Evolutionary conservation across 805 yeast species (phyloP).

Genomic region (Osmozyma mogii): DNA sequence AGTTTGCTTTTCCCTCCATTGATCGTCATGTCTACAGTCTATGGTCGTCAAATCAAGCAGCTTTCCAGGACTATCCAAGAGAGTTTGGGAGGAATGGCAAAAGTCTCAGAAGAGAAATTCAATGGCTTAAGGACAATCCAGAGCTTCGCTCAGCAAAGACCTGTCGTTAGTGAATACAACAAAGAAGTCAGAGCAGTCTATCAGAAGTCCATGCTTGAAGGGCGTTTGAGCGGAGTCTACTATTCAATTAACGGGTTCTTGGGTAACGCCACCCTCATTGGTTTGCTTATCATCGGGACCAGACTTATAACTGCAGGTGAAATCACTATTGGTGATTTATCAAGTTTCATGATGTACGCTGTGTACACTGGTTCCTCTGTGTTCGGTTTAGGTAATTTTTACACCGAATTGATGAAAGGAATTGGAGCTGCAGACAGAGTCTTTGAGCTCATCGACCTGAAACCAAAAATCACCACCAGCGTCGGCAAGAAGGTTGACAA

Average conservation of each 20-base stretch:
- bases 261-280: constrained; percentile 76
- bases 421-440: constrained; percentile 91
- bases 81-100: constrained; percentile 77
- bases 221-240: constrained; percentile 65
- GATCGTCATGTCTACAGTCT: constrained; percentile 67
- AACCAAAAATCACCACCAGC: constrained; percentile 63
- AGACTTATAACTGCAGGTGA: constrained; percentile 71
- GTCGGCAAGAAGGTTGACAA: constrained; percentile 43
- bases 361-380: constrained; percentile 91
- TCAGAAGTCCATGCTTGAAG: constrained; percentile 70
- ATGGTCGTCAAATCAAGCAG: constrained; percentile 71
- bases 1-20: constrained; percentile 76
- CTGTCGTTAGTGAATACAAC: constrained; percentile 71
- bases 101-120: constrained; percentile 86
- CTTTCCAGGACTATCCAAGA: constrained; percentile 74
- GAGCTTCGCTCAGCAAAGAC: constrained; percentile 77
- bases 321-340: constrained; percentile 78
- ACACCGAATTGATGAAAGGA: constrained; percentile 93
- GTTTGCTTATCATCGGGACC: constrained; percentile 73
- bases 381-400: constrained; percentile 83
- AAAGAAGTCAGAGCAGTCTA: constrained; percentile 59
- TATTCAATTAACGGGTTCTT: constrained; percentile 75
- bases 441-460: constrained; percentile 76
- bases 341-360: constrained; percentile 93
- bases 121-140: constrained; percentile 83